Evolutionary conservation across 1,139 yeast genomes (phyloP).

Genomic region (Taphrina flavorubra): DNA sequence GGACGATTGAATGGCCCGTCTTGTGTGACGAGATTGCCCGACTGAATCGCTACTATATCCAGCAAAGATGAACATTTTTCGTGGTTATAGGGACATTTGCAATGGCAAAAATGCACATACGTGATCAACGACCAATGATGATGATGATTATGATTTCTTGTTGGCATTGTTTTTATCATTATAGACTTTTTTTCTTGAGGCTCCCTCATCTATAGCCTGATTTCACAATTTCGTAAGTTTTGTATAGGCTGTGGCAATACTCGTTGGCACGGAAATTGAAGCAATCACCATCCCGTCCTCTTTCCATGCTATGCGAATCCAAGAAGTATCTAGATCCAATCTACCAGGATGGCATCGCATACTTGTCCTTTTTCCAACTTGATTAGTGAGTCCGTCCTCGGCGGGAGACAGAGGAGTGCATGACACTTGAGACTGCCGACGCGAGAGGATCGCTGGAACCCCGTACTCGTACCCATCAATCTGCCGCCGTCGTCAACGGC

Average conservation of each 20-base stretch:
- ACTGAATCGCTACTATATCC: slow-evolving; percentile 30
- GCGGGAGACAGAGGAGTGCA: slow-evolving; percentile 56
- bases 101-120: neutral
- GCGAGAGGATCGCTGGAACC: slow-evolving; percentile 59
- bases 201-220: neutral
- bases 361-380: slow-evolving; percentile 10
- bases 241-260: slow-evolving; percentile 2
- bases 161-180: too few species aligned
- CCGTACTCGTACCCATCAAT: slow-evolving; percentile 55
- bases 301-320: neutral
- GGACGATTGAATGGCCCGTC: slow-evolving; percentile 33
- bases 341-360: slow-evolving; percentile 24
- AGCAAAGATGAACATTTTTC: neutral
- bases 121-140: neutral
- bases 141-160: neutral
- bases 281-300: neutral
- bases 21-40: slow-evolving; percentile 28
- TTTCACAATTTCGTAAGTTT: neutral
- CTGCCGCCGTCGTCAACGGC: slow-evolving; percentile 45
- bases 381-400: slow-evolving; percentile 36
- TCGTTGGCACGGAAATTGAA: neutral
- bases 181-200: neutral
- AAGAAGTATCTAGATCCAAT: neutral
- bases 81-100: too few species aligned
- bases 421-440: slow-evolving; percentile 59